phyloP scores from a whole-genome alignment of 139 green algal species.

The Chlorella vulgaris region DNA sequence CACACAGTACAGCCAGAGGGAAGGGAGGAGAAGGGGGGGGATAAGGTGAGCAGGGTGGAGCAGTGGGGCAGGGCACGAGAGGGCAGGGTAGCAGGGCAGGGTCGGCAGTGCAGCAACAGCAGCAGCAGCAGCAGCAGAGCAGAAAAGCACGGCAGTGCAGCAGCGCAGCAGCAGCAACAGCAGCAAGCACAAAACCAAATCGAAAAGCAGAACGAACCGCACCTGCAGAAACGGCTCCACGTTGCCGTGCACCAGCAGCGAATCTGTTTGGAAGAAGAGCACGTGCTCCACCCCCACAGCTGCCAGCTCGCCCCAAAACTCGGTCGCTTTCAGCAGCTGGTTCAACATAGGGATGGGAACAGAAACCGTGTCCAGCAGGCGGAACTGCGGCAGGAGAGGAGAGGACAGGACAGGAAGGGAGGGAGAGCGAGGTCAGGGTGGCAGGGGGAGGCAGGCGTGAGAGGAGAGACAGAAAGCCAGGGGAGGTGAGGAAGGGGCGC shows the following conservation, averaged over 20 bases:
- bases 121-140: no score
- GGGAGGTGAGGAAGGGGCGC: no score
- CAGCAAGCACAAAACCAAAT: background rate
- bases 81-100: no score
- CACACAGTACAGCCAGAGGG: no score
- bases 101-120: no score
- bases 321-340: conserved; percentile 19
- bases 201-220: background rate
- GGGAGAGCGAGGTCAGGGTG: background rate
- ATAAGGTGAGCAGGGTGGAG: background rate
- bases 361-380: background rate
- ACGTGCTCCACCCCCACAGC: background rate
- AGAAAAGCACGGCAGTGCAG: no score
- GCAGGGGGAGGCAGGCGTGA: background rate
- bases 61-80: background rate
- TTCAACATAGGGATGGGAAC: conserved; percentile 20
- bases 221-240: conserved; percentile 14
- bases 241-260: conserved; percentile 33
- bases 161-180: no score
- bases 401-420: background rate
- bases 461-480: background rate
- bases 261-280: conserved; percentile 34
- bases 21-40: background rate
- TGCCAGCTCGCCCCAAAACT: conserved; percentile 17
- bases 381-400: conserved; percentile 11